Evolutionary conservation across 345 rosid genomes (phyloP).

Genomic region (Citrus inodora): DNA sequence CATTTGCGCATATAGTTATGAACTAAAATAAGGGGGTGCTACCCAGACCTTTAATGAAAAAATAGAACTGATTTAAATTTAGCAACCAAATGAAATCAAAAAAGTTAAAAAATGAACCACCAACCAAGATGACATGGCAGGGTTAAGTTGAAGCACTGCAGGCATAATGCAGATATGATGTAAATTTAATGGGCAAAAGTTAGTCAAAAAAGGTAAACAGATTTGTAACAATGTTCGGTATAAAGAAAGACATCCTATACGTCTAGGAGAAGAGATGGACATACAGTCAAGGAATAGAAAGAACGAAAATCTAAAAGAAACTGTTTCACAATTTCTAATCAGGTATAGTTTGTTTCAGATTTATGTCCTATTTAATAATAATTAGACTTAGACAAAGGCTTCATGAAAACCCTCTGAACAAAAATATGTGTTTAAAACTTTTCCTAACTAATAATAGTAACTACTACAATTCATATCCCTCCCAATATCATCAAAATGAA

Average conservation of each 20-base stretch:
- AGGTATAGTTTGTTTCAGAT: neutral
- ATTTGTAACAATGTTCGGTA: neutral
- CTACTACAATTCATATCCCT: neutral
- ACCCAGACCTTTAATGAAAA: neutral
- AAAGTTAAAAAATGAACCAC: neutral
- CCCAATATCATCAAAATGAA: neutral
- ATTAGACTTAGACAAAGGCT: neutral
- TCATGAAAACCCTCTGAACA: neutral
- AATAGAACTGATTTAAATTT: neutral
- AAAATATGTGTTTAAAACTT: neutral
- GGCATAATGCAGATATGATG: neutral
- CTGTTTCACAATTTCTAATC: neutral
- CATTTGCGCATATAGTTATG: neutral
- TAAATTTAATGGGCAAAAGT: neutral
- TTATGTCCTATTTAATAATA: neutral
- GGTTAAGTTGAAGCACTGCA: neutral
- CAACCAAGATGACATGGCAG: neutral
- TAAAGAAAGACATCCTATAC: neutral
- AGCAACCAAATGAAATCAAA: neutral
- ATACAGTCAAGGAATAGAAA: neutral
- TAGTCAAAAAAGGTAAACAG: neutral
- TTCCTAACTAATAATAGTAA: neutral
- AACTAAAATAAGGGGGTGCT: neutral
- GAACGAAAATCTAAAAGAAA: neutral
- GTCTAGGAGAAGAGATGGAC: neutral